Conservation (phyloP, 306 rosid genomes). For the Hippophae rhamnoides region DNA sequence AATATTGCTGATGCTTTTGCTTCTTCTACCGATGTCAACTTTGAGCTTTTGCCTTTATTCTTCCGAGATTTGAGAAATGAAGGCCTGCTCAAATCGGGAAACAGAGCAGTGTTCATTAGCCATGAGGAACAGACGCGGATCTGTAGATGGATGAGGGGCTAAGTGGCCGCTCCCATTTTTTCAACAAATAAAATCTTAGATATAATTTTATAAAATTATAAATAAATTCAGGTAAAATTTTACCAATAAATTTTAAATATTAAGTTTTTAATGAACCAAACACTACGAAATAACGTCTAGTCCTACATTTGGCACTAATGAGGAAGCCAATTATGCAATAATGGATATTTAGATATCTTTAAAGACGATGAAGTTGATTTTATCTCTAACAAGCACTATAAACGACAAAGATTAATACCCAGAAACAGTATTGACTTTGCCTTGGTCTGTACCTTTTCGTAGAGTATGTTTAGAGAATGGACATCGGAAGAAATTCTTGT, state of each 20-base stretch:
- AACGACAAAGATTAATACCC: constrained; percentile 13
- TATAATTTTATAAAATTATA: too few species aligned
- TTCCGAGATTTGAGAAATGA: constrained; percentile 42
- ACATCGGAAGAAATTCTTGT: too few species aligned
- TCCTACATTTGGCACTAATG: too few species aligned
- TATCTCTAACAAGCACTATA: constrained; percentile 16
- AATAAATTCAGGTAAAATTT: too few species aligned
- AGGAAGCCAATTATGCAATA: background rate
- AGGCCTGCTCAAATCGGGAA: constrained; percentile 25
- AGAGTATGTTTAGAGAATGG: too few species aligned
- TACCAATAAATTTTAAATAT: too few species aligned
- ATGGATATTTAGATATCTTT: background rate
- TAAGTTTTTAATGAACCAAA: too few species aligned
- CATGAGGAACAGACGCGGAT: too few species aligned
- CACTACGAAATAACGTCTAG: too few species aligned
- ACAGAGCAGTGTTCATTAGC: constrained; percentile 21
- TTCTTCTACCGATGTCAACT: background rate
- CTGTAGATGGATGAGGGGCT: too few species aligned
- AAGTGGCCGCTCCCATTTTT: too few species aligned
- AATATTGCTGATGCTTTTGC: background rate
- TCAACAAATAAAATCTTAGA: too few species aligned
- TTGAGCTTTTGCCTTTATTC: constrained; percentile 17
- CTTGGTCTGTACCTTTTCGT: constrained; percentile 22
- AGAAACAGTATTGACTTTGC: constrained; percentile 32
- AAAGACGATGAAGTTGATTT: constrained; percentile 20